Base-by-base conservation (phyloP, 129 eudicot species). In the Escallonia herrerae region DNA sequence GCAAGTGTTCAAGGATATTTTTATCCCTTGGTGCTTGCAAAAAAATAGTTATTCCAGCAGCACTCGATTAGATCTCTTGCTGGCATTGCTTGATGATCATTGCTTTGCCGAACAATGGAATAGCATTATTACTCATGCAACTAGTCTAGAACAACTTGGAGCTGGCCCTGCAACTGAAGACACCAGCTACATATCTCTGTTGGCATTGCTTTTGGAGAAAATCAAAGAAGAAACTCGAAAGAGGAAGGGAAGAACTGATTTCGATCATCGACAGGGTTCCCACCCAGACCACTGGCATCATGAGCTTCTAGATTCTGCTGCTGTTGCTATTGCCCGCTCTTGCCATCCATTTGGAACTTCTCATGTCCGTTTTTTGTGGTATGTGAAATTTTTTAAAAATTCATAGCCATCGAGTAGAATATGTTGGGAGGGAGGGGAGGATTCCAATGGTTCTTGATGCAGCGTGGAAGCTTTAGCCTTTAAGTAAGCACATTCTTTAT, bases 11-110 rank as follows among this genome's bases (percentile, higher is more conserved):
- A 76, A 76, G 71, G 86, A 82, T 63, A 67, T 66, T 15, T 79
- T 93, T 72, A 75, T 93, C 58, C 74, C 87, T 49, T 88, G 89
- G 95, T 93, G 99, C 72, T 76, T 89, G 76, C 73, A 78, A 76
- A 63, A 64, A 58, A 65, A 65, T 74, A 77, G 72, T 60, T 40
- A 64, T 69, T 79, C 95, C 59, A 82, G 70, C 58, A 56, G 70
- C 52, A 82, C 90, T 70, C 85, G 89, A 43, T 62, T 93, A 68
- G 95, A 93, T 78, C 87, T 93, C 40, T 74, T 93, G 79, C 89
- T 86, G 60, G 74, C 87, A 43, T 82, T 93, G 68, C 82, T 93
- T 43, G 91, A 83, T 76, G 81, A 63, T 22, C 86, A 86, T 71
- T 85, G 82, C 71, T 93, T 86, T 71, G 15, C 69, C 6, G 84